phyloP scores from a whole-genome alignment of 2,329 filamentous ascomycete species.

The Didymella lethalis region DNA sequence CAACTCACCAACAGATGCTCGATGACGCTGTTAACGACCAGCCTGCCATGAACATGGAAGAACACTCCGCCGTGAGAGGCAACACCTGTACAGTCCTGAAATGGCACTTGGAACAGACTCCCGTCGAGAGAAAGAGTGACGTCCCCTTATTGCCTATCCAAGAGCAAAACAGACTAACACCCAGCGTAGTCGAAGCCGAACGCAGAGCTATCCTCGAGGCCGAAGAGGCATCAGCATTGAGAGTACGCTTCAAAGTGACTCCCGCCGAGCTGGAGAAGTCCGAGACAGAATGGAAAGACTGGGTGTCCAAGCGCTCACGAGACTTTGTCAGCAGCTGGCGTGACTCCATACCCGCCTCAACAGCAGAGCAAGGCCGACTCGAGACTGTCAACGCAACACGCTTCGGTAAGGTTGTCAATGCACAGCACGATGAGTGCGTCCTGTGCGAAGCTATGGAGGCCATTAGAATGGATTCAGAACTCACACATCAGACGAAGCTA shows the following conservation, averaged over 20 bases:
- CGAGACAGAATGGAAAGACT: not conserved
- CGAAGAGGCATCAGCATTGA: not conserved
- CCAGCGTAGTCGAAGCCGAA: not conserved
- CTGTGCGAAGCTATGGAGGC: not conserved
- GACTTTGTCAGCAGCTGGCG: not conserved
- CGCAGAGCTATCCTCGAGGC: not conserved
- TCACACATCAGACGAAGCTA: not conserved
- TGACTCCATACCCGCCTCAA: not conserved
- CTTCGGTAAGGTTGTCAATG: not conserved
- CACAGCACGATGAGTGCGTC: conserved; percentile 3
- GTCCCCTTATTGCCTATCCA: not conserved
- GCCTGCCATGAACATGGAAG: not conserved
- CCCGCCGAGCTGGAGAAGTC: not conserved
- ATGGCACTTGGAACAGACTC: not conserved
- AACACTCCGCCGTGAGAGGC: not conserved
- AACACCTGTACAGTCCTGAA: not conserved
- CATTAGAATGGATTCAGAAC: not conserved
- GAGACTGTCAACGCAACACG: not conserved
- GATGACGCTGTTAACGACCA: not conserved
- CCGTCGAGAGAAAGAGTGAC: not conserved
- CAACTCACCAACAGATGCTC: conserved; percentile 1
- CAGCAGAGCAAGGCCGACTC: not conserved
- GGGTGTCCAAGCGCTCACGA: not conserved
- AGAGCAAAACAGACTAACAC: not conserved
- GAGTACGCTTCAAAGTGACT: not conserved